Evolutionary conservation across 371 early-diverging fungal species (phyloP), one percentile per base, ranked within the genome.

Genomic region (Aphelidium insulamus): DNA sequence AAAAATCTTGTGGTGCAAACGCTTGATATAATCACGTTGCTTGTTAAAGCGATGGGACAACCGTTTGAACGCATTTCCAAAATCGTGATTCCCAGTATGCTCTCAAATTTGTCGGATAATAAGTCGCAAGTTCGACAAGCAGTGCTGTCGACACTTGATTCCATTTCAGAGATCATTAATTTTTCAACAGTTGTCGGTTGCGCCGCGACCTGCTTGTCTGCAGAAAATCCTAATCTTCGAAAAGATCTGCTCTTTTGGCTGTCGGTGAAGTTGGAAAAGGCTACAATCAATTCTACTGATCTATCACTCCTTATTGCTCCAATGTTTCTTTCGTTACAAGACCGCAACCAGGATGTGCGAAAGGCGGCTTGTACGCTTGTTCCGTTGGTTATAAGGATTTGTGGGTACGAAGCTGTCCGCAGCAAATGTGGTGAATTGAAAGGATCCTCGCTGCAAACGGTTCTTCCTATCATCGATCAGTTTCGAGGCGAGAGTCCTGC

Each of bases 341-440:
- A 92, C 41, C 68, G 78, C 19, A 80, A 69, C 42, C 60, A 63
- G 0, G 88, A 87, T 19, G 90, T 90, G 8, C 67, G 94, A 36
- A 88, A 88, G 43, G 57, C 63, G 2, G 81, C 85, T 2, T 72
- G 73, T 36, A 44, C 57, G 2, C 57, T 72, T 32, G 44, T 88
- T n/a, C 64, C 59, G 3, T 48, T 52, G 8, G 31, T 82, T 4
- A 60, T 73, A 11, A 46, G 51, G 8, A 57, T 43, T 26, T 68
- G 66, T 0, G 78, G 79, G 1, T 63, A 62, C 30, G 69, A 68
- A 27, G 38, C 46, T 1, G 56, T 80, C 2, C 49, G 59, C 3
- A 48, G 61, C 5, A 71, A 65, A 40, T 60, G 62, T 14, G 48
- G 54, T 12, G 64, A 56, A 21, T 24, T 49, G 34, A 40, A 48